Evolutionary conservation across 768 basidiomycete genomes (phyloP), one percentile per base, ranked within the genome.

Genomic region (Leccinum obscurum): DNA sequence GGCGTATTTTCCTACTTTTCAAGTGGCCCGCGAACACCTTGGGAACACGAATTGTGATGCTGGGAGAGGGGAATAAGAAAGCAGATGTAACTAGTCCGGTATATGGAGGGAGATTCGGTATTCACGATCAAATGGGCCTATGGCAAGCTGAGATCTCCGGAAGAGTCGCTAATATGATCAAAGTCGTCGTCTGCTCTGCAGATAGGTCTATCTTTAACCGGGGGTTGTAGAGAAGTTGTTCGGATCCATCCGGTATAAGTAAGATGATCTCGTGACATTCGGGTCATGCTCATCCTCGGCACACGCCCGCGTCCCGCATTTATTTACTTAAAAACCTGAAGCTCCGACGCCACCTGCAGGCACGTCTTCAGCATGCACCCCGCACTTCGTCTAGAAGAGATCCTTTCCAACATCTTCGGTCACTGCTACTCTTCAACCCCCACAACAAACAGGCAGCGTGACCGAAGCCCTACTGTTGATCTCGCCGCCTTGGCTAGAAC

Each of bases 401-500:
- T 66, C 8, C 48, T 65, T 24, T 3, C 55, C 3, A 66, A 56
- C 10, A 56, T 66, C 56, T 56, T 66, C 46, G 51, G 39, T 20
- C 58, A 66, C 8, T 66, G 64, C n/a, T 37, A 65, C n/a, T 20
- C 44, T 0, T 52, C 52, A 6, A 39, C 6, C 4, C 37, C 53
- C 34, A 34, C 34, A n/a, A 32, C 15, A 14, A 39, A 32, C 34
- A 56, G 11, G 48, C 59, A 22, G 6, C 51, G 52, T 6, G 15
- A 22, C 3, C 14, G n/a, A 8, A 24, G 32, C 17, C 54, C 51
- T 5, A 55, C 56, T 24, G 37, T 34, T 26, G 65, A 65, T 52
- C 64, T 66, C 20, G 57, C 56, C 1, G 60, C 64, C 13, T 55
- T 65, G 5, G 64, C 64, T 9, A 57, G 56, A 55, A 66, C 65